Evolutionary conservation across 306 rosid genomes (phyloP), one percentile per base, ranked within the genome.

Genomic region (Ormosia emarginata): DNA sequence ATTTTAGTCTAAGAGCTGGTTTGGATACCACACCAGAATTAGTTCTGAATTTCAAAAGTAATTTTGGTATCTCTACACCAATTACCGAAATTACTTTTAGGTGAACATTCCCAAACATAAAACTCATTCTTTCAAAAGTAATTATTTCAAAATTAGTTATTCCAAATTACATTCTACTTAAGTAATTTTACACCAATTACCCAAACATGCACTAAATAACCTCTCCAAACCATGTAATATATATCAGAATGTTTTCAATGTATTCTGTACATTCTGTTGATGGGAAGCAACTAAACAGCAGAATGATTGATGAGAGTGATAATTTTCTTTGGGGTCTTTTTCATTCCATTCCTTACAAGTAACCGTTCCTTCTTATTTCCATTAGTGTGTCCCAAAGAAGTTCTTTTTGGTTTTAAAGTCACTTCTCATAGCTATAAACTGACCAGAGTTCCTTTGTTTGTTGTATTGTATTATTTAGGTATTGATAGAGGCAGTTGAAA

Each of bases 401-500:
- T 1, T 17, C 3, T 47, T 12, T 81, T 37, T 15, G 41, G 53
- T 30, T 55, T 34, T 73, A 53, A 40, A 32, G 32, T 44, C 40
- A 71, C 30, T 13, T 58, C 14, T 40, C 47, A 13, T 8, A 8
- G 11, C 10, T 34, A 18, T 6, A 75, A 49, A 64, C 44, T 83
- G 30, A 68, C 49, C 52, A 57, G 71, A 69, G 40, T 68, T 70
- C 59, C 62, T 39, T 30, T 69, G 71, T 75, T 74, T 64, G 5
- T 82, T 78, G 55, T 65, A 62, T 77, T 46, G 4, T 59, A 79
- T 69, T 87, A 17, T 69, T 74, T 80, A 95, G 99, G 94, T 95
- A 78, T 86, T 95, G 90, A 95, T 93, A 63, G 99, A 95, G 87
- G 99, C 97, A 62, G 99, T 95, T 65, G 99, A 95, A 92, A 95